Conservation (phyloP, 495 filamentous ascomycete genomes). For the Apodospora peruviana region DNA sequence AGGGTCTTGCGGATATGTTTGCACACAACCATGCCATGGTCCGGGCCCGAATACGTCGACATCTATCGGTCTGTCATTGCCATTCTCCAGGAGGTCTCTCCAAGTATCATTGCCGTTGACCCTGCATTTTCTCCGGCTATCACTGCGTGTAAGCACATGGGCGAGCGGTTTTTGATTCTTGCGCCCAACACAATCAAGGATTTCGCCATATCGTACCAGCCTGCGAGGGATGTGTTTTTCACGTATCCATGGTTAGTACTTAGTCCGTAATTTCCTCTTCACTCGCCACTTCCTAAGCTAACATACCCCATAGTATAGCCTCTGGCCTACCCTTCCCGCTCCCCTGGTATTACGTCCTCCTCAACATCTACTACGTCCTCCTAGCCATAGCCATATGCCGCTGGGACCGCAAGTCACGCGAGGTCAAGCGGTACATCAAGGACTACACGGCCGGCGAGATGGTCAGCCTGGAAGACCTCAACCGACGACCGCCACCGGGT, state of each 20-base stretch:
- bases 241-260: slow-evolving; percentile 35
- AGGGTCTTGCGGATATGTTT: slow-evolving; percentile 10
- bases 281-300: too few relatives aligned
- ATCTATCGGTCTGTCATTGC: slow-evolving; percentile 40
- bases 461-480: slow-evolving; percentile 18
- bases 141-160: slow-evolving; percentile 37
- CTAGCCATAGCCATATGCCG: slow-evolving; percentile 8
- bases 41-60: slow-evolving; percentile 40
- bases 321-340: slow-evolving; percentile 12
- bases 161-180: slow-evolving; percentile 29
- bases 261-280: slow-evolving; percentile 10
- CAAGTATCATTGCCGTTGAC: slow-evolving; percentile 43
- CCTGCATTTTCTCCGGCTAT: slow-evolving; percentile 45
- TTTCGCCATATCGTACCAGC: slow-evolving; percentile 28
- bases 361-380: slow-evolving; percentile 17
- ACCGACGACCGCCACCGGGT: slow-evolving; percentile 4
- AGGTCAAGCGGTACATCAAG: slow-evolving; percentile 6
- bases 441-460: slow-evolving; percentile 7
- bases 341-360: slow-evolving; percentile 6
- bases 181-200: slow-evolving; percentile 39
- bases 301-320: not conserved
- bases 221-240: slow-evolving; percentile 30
- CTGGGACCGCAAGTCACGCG: slow-evolving; percentile 12
- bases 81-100: slow-evolving; percentile 34
- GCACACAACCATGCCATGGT: slow-evolving; percentile 31